These are phyloP conservation scores for Clarkia xantiana DNA, from an alignment of 345 rosid genomes.

Conservation along the genomic window DNA sequence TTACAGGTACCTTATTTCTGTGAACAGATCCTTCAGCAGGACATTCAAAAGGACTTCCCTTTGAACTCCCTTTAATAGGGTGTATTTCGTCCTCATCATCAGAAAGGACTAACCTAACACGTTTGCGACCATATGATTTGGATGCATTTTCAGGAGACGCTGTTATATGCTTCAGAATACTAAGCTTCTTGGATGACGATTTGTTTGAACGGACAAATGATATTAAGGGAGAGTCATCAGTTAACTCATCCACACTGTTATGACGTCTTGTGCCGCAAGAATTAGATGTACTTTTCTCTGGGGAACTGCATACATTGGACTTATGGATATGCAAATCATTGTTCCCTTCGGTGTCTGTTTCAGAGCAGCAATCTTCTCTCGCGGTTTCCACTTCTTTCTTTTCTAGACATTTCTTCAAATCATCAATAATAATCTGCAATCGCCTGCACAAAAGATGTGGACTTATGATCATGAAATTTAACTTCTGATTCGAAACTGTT, in stretches of 20 bases:
- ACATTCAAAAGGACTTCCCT: constrained; percentile 13
- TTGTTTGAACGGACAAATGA: constrained; percentile 37
- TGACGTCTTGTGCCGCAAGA: constrained; percentile 17
- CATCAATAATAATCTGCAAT: constrained; percentile 51
- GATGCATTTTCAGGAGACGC: constrained; percentile 22
- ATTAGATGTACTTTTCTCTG: constrained; percentile 23
- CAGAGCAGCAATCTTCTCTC: constrained; percentile 52
- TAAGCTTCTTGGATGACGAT: constrained; percentile 17
- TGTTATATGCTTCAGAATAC: constrained; percentile 17
- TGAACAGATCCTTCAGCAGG: constrained; percentile 21
- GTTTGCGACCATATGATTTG: constrained; percentile 43
- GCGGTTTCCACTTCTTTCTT: constrained; percentile 23
- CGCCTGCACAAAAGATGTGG: constrained; percentile 29
- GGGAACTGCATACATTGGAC: constrained; percentile 23
- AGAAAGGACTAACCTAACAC: constrained; percentile 54
- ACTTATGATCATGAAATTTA: neutral
- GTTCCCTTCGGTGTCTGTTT: constrained; percentile 76
- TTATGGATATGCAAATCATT: constrained; percentile 25
- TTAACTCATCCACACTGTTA: constrained; percentile 24
- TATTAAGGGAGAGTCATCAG: constrained; percentile 52
- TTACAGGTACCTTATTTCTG: constrained; percentile 11
- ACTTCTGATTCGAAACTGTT: neutral
- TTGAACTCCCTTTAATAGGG: constrained; percentile 21
- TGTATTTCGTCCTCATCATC: constrained; percentile 69
- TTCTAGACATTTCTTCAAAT: constrained; percentile 30